Evolutionary conservation across 345 rosid species (phyloP), one percentile per base, ranked within the genome.

Genomic region (Corchorus capsularis): DNA sequence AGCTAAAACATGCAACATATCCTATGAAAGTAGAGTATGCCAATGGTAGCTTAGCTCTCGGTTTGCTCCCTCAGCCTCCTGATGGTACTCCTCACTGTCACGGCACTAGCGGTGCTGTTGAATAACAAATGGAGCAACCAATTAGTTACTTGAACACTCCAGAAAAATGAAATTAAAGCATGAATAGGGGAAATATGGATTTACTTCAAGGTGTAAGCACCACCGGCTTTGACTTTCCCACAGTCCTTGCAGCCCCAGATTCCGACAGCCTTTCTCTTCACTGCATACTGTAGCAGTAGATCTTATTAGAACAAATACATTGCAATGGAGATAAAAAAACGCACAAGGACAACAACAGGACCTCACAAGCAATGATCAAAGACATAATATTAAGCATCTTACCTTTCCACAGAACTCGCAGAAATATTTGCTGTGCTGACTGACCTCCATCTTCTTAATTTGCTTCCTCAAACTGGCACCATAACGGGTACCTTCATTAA

Each of bases 221-320:
- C 98, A 39, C 98, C 97, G 0, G 98, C 98, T 82, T 92, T 95
- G 64, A 95, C 94, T 84, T 93, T 93, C 43, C 99, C 98, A 32
- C 98, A 95, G 62, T 93, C 98, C 81, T 93, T 95, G 93, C 99
- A 95, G 13, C 94, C 92, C 99, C 99, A 95, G 8, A 95, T 90
- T 15, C 99, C 99, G 5, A 93, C 99, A 62, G 92, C 99, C 83
- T 93, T 92, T 68, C 99, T 90, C 88, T 95, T 93, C 67, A 95
- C 98, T 0, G 97, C 99, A 60, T 85, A 93, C 96, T 93, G 83
- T 73, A 72, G 15, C 16, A 74, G 16, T 17, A 27, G 5, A 10
- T 56, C 49, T 64, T 15, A 75, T 66, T 43, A 66, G 32, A n/a
- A 63, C 52, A 16, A 62, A 59, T 56, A 34, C 59, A 17, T 27